Evolutionary conservation across 345 rosid genomes (phyloP).

Genomic region (Eucalyptus rudis): DNA sequence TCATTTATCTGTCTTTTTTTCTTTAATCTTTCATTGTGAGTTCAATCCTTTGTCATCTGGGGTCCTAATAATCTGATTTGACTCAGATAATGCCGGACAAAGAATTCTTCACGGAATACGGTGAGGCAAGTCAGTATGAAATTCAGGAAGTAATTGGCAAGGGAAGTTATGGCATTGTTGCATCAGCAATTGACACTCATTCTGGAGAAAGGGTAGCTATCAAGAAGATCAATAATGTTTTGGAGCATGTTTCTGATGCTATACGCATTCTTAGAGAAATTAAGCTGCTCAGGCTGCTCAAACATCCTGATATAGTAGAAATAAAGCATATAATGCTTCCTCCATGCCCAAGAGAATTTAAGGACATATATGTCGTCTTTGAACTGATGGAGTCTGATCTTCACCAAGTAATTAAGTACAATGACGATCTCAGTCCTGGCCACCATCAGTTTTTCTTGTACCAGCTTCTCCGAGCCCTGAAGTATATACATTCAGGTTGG

Average conservation of each 20-base stretch:
- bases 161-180: slow-evolving; percentile 98
- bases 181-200: slow-evolving; percentile 85
- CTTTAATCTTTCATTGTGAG: not conserved
- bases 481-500: slow-evolving; percentile 86
- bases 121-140: slow-evolving; percentile 94
- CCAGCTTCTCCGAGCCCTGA: slow-evolving; percentile 95
- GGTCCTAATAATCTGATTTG: not conserved
- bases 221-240: slow-evolving; percentile 85
- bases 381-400: slow-evolving; percentile 99
- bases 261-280: slow-evolving; percentile 90
- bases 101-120: slow-evolving; percentile 91
- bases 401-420: slow-evolving; percentile 78
- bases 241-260: slow-evolving; percentile 92
- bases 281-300: slow-evolving; percentile 82
- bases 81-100: slow-evolving; percentile 53
- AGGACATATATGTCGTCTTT: slow-evolving; percentile 88
- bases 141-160: slow-evolving; percentile 88
- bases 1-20: not conserved
- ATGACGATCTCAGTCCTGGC: slow-evolving; percentile 80
- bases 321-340: slow-evolving; percentile 97
- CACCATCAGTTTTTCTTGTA: slow-evolving; percentile 97
- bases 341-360: slow-evolving; percentile 84
- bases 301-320: slow-evolving; percentile 81
- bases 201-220: slow-evolving; percentile 94
- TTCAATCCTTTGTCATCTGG: not conserved